These are phyloP conservation scores for Suhomyces prunicola DNA, from an alignment of 805 yeast species.

Conservation along the genomic window DNA sequence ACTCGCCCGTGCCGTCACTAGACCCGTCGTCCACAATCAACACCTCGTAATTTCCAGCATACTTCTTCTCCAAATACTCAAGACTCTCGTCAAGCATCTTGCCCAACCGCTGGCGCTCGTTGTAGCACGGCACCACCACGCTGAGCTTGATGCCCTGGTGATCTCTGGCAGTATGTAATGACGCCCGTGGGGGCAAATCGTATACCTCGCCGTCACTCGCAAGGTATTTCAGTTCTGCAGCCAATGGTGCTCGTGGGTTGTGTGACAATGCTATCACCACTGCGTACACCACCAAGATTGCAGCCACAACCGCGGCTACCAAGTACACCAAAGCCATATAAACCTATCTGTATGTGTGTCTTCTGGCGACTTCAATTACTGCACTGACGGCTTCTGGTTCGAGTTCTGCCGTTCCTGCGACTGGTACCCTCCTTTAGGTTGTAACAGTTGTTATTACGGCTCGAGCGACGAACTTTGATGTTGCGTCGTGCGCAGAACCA, in stretches of 20 bases:
- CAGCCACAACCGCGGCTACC: conserved; percentile 7
- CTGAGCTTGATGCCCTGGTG: conserved; percentile 53
- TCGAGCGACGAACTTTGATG: not conserved
- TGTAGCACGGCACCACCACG: conserved; percentile 90
- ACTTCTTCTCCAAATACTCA: conserved; percentile 42
- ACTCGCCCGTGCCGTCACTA: conserved; percentile 70
- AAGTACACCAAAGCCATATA: not conserved
- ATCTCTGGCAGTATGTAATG: conserved; percentile 11
- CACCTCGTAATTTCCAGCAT: conserved; percentile 58
- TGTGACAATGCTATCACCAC: conserved; percentile 54
- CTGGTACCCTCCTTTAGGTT: not conserved
- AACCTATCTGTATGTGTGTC: not conserved
- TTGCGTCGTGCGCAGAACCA: not conserved
- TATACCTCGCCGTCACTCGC: conserved; percentile 44
- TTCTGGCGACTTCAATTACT: not conserved
- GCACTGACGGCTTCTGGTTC: not conserved
- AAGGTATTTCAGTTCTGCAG: conserved; percentile 51
- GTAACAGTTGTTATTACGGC: not conserved
- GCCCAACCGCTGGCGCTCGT: conserved; percentile 72
- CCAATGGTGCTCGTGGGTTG: conserved; percentile 53
- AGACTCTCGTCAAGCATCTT: conserved; percentile 71
- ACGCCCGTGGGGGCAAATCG: conserved; percentile 31
- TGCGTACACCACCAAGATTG: conserved; percentile 29
- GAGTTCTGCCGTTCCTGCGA: not conserved
- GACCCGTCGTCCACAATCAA: conserved; percentile 92